Percentiles rank a stretch among this genome's conserved stretches.
phyloP scores from a whole-genome alignment of 2,329 filamentous ascomycete genomes.

The Thielaviopsis musarum region DNA sequence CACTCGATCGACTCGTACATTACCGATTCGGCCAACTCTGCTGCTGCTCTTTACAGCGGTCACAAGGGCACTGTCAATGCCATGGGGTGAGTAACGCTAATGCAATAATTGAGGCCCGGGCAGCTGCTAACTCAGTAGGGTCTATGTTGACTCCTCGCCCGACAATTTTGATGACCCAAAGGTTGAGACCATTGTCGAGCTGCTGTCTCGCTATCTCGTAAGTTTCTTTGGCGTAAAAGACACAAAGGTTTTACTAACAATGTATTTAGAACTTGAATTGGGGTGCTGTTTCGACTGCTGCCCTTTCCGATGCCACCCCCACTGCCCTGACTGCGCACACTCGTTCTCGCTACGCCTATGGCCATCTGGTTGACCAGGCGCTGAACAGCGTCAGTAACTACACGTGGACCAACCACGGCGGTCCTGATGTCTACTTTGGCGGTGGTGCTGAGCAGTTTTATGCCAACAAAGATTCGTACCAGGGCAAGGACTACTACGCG shows the following conservation, averaged over 20 bases:
- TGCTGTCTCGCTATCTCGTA: slow-evolving; percentile 54
- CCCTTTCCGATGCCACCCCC: slow-evolving; percentile 67
- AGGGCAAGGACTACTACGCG: slow-evolving; percentile 63
- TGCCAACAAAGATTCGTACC: slow-evolving; percentile 44
- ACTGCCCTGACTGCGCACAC: slow-evolving; percentile 60
- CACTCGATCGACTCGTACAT: slow-evolving; percentile 76
- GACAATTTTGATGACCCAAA: slow-evolving; percentile 69
- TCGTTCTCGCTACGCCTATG: slow-evolving; percentile 50
- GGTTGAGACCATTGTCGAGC: slow-evolving; percentile 66
- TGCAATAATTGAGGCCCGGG: not conserved
- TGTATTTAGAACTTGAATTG: slow-evolving; percentile 31
- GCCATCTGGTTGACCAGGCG: slow-evolving; percentile 56
- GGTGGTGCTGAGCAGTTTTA: slow-evolving; percentile 72
- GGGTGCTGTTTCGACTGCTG: slow-evolving; percentile 63
- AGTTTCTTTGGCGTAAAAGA: slow-evolving; percentile 18
- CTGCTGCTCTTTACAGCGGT: slow-evolving; percentile 63
- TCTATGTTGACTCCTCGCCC: slow-evolving; percentile 62
- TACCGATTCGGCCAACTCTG: slow-evolving; percentile 74
- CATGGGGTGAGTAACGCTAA: slow-evolving; percentile 35
- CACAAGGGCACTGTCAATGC: slow-evolving; percentile 76
- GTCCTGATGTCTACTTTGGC: slow-evolving; percentile 69
- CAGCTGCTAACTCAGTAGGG: slow-evolving; percentile 19
- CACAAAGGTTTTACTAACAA: not conserved
- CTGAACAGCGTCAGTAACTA: slow-evolving; percentile 64
- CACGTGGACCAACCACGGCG: slow-evolving; percentile 58